Base-by-base conservation (phyloP, 2,329 filamentous ascomycete genomes). In the Nannizziopsis barbatae region DNA sequence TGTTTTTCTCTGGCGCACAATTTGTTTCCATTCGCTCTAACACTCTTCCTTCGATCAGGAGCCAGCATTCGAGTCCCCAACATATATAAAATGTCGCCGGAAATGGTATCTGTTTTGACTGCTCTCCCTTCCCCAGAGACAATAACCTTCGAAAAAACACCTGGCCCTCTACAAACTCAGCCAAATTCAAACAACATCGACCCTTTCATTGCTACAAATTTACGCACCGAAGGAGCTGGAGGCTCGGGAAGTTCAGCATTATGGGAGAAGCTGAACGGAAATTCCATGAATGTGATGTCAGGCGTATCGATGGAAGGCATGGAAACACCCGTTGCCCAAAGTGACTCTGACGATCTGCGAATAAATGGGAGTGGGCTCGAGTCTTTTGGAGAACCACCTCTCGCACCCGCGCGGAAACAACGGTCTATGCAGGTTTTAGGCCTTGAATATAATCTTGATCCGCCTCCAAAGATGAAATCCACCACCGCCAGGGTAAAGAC, bases 1-100 rank as follows among this genome's bases (percentile, higher is more conserved):
- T 32, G 11, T 11, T 36, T 12, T 12, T 7, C 1, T 33, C 15
- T 31, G 38, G 20, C 15, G 35, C 30, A 42, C 32, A 33, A 49
- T 42, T n/a, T 38, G 22, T 50, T 6, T 2, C 31, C n/a, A n/a
- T n/a, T n/a, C n/a, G 15, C n/a, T 15, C 32, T 49, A 32, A 49
- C 30, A 18, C 18, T 14, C 2, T 33, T 14, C 3, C 32, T 39
- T 32, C 8, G 11, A 38, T 5, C 79, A 81, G 86, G 86, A 3
- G 83, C 87, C 39, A 81, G 81, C 55, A 75, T 96, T 47, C 81
- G 85, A 49, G 80, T 92, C 8, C 77, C 81, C 20, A 95, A 93
- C 59, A 84, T 95, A 53, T 98, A 95, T 70, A 87, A 81, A 62
- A 70, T 84, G 57, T 86, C 76, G 12, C 69, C 75, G 17, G 81